phyloP scores from a whole-genome alignment of 2,329 filamentous ascomycete species.

The Penicillium sp. region DNA sequence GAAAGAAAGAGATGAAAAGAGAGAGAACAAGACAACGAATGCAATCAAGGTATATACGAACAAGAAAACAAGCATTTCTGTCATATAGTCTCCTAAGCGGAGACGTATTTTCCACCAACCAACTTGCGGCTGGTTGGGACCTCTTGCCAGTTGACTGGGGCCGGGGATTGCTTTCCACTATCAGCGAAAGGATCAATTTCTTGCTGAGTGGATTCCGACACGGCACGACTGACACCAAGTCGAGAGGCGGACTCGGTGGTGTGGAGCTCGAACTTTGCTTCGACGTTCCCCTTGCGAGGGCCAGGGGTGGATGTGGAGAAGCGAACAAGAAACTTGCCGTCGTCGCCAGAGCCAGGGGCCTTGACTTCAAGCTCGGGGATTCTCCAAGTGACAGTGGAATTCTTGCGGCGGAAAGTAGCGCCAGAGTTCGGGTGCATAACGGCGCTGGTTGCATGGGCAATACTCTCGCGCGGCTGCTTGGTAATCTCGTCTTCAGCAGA shows the following conservation, averaged over 20 bases:
- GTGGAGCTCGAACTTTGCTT: slow-evolving; percentile 76
- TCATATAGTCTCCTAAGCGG: slow-evolving; percentile 34
- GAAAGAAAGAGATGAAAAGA: background rate
- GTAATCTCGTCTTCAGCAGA: slow-evolving; percentile 46
- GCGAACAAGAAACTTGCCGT: slow-evolving; percentile 78
- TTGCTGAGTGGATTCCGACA: slow-evolving; percentile 27
- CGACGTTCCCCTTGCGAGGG: slow-evolving; percentile 72
- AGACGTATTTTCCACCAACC: slow-evolving; percentile 74
- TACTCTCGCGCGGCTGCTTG: slow-evolving; percentile 43
- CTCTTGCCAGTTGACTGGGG: slow-evolving; percentile 60
- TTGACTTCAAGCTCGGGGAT: slow-evolving; percentile 56
- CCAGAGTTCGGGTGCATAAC: slow-evolving; percentile 50
- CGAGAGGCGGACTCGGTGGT: slow-evolving; percentile 60
- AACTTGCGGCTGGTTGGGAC: slow-evolving; percentile 68
- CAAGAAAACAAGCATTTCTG: slow-evolving; percentile 1
- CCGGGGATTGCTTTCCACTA: slow-evolving; percentile 34
- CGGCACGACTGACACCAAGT: slow-evolving; percentile 59
- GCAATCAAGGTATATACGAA: slow-evolving; percentile 20
- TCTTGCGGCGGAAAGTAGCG: slow-evolving; percentile 48
- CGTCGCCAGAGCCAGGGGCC: slow-evolving; percentile 37
- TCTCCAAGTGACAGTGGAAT: slow-evolving; percentile 48
- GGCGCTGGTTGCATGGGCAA: slow-evolving; percentile 42
- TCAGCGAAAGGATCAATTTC: slow-evolving; percentile 53
- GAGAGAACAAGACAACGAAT: slow-evolving; percentile 2
- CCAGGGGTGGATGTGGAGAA: slow-evolving; percentile 72